These are phyloP conservation scores for Fusarium sarcochroum DNA, from an alignment of 2,329 filamentous ascomycete genomes.

Conservation along the genomic window DNA sequence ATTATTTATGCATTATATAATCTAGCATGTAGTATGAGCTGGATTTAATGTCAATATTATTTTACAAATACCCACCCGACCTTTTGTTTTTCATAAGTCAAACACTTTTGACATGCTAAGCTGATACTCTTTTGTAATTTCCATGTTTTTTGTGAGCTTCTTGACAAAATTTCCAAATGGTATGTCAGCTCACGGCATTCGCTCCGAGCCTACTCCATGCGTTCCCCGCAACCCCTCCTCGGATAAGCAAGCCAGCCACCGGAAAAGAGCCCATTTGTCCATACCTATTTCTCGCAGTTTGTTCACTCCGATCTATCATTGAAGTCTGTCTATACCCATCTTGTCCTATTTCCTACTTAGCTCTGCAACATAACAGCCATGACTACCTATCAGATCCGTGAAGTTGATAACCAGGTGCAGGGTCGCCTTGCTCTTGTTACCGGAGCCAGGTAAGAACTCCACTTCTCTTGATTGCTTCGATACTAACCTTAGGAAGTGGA, in stretches of 20 bases:
- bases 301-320: no score
- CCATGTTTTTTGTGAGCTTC: no score
- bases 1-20: no score
- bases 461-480: rapidly evolving
- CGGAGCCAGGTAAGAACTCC: slow-evolving; percentile 23
- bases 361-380: neutral
- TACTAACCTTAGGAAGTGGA: slow-evolving; percentile 3
- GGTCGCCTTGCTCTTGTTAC: slow-evolving; percentile 35
- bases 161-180: no score
- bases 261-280: neutral
- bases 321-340: no score
- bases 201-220: neutral
- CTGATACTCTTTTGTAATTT: no score
- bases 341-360: no score
- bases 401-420: slow-evolving; percentile 27
- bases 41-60: no score
- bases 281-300: neutral
- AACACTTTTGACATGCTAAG: no score
- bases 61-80: no score
- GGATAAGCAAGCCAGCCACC: slow-evolving; percentile 13
- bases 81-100: no score
- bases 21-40: no score
- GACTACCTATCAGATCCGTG: slow-evolving; percentile 24
- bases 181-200: slow-evolving; percentile 20
- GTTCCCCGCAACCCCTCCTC: slow-evolving; percentile 31